phyloP scores from a whole-genome alignment of 2,329 filamentous ascomycete species.

The Fusarium concolor region DNA sequence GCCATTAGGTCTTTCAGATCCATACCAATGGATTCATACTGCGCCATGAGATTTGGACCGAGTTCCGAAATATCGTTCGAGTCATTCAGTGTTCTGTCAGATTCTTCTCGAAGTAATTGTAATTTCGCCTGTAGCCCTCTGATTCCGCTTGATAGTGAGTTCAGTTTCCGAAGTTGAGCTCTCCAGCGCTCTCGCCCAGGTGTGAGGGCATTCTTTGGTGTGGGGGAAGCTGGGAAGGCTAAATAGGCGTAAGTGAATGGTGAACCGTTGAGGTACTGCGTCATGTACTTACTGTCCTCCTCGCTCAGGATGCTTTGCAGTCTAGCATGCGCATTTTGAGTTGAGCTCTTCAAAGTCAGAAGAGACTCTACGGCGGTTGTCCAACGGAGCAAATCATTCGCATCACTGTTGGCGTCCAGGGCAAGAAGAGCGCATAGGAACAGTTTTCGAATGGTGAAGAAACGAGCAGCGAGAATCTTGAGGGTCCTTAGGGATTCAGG shows the following conservation, averaged over 20 bases:
- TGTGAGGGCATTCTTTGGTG: constrained; percentile 70
- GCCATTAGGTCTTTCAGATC: constrained; percentile 84
- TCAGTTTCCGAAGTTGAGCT: constrained; percentile 87
- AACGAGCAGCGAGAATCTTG: constrained; percentile 82
- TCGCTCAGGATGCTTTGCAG: constrained; percentile 79
- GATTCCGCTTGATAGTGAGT: constrained; percentile 88
- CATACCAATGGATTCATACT: constrained; percentile 93
- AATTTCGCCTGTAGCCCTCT: constrained; percentile 94
- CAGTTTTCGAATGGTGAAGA: constrained; percentile 84
- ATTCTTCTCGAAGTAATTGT: constrained; percentile 90
- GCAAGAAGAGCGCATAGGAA: constrained; percentile 91
- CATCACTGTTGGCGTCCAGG: constrained; percentile 83
- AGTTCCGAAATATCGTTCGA: constrained; percentile 79
- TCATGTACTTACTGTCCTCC: constrained; percentile 74
- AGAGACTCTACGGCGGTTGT: constrained; percentile 81
- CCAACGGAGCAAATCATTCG: constrained; percentile 82
- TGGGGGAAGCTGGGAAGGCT: constrained; percentile 66
- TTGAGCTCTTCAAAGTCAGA: constrained; percentile 70
- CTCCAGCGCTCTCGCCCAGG: constrained; percentile 87
- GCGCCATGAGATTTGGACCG: constrained; percentile 80
- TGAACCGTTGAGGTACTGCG: not conserved
- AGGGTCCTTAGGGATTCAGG: constrained; percentile 81
- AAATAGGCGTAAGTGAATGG: constrained; percentile 25
- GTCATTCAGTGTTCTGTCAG: constrained; percentile 80
- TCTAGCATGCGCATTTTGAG: constrained; percentile 71